Percentiles rank a stretch among this genome's conserved stretches.
Conservation (phyloP, 306 rosid genomes). For the Gynostemma pentaphyllum region DNA sequence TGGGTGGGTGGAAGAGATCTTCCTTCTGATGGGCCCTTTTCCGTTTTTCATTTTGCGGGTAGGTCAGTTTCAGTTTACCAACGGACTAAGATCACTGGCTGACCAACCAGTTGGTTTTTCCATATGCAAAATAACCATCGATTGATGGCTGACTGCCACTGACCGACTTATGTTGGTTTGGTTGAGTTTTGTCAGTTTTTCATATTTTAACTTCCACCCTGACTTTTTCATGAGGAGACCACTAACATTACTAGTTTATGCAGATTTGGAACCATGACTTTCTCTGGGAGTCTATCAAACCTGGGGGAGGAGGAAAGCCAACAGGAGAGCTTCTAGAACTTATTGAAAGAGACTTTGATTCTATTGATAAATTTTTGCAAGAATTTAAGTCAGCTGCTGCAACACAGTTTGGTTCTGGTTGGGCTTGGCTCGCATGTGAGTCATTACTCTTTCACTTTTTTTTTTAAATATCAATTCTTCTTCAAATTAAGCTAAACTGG, state of each 20-base stretch:
- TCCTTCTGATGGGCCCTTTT: no score
- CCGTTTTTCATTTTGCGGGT: no score
- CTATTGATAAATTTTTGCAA: conserved; percentile 47
- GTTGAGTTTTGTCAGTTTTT: no score
- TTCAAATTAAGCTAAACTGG: neutral
- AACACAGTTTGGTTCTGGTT: conserved; percentile 93
- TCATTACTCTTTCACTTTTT: conserved; percentile 10
- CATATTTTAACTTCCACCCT: no score
- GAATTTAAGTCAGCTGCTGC: conserved; percentile 59
- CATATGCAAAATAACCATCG: no score
- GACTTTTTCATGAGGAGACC: no score
- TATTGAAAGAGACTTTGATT: conserved; percentile 80
- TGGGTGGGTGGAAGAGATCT: no score
- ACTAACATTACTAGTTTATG: neutral
- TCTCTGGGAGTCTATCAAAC: conserved; percentile 70
- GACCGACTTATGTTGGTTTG: no score
- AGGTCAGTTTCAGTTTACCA: no score
- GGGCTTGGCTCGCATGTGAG: conserved; percentile 97
- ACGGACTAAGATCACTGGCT: no score
- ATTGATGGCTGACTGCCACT: no score
- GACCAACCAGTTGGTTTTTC: no score
- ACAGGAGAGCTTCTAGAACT: conserved; percentile 69
- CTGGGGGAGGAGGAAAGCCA: conserved; percentile 77
- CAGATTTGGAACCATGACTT: conserved; percentile 61
- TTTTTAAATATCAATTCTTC: neutral